phyloP scores from a whole-genome alignment of 129 eudicot genomes.

The Pulicaria dysenterica region DNA sequence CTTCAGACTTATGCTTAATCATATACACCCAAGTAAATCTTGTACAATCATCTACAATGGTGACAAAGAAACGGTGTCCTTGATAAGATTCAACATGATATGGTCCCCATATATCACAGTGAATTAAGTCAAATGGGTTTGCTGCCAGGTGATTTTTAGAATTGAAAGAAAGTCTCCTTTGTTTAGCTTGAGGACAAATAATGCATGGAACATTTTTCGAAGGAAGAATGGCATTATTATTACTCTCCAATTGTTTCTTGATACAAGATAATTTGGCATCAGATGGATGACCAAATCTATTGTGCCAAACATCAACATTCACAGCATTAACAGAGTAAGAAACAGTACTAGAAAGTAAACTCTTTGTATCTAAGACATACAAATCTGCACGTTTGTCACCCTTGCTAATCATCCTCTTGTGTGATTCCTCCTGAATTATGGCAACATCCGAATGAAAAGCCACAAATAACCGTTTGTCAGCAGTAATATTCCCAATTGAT shows the following conservation, averaged over 20 bases:
- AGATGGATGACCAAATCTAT: background rate
- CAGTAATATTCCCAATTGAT: background rate
- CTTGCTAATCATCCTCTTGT: constrained; percentile 7
- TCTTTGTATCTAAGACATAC: background rate
- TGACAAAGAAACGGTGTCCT: background rate
- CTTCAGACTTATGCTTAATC: background rate
- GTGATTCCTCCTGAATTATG: background rate
- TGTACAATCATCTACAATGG: background rate
- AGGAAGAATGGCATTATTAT: background rate
- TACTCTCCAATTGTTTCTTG: background rate
- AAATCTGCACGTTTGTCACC: background rate
- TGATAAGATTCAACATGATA: too few relatives aligned
- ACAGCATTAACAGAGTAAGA: background rate
- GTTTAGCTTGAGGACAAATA: background rate
- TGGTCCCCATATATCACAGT: too few relatives aligned
- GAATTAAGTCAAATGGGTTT: background rate
- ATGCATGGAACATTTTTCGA: background rate
- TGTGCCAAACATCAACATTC: background rate
- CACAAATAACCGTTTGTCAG: background rate
- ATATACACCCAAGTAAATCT: background rate
- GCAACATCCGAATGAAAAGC: too few relatives aligned
- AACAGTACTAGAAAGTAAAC: too few relatives aligned
- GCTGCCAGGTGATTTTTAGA: background rate
- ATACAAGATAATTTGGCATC: background rate
- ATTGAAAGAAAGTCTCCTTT: background rate